These are phyloP conservation scores for Suillus americanus DNA, from an alignment of 768 basidiomycete genomes.

Conservation along the genomic window DNA sequence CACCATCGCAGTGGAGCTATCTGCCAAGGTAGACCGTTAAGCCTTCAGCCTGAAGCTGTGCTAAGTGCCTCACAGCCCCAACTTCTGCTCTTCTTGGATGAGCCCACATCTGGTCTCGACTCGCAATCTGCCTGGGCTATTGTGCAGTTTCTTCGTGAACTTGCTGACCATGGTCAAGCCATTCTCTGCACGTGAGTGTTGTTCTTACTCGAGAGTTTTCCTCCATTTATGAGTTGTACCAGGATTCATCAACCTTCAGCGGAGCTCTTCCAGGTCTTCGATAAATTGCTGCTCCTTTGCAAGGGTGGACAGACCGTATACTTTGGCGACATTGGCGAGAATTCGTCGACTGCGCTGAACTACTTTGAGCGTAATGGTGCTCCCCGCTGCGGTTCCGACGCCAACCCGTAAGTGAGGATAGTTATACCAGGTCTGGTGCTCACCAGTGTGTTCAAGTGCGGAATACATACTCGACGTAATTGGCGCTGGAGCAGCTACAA, in stretches of 20 bases:
- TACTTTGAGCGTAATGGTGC: constrained; percentile 78
- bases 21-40: constrained; percentile 52
- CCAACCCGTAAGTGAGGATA: constrained; percentile 52
- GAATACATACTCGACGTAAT: no score
- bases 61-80: constrained; percentile 47
- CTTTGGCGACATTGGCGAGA: constrained; percentile 64
- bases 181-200: constrained; percentile 80
- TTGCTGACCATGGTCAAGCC: constrained; percentile 80
- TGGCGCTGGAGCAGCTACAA: no score
- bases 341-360: constrained; percentile 59
- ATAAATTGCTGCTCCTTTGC: constrained; percentile 71
- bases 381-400: constrained; percentile 55
- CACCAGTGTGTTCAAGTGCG: no score
- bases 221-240: neutral
- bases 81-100: constrained; percentile 81
- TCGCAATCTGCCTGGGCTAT: constrained; percentile 88
- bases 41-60: no score
- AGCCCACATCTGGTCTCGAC: constrained; percentile 86
- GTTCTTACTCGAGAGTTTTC: neutral
- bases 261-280: constrained; percentile 80
- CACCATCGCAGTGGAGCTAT: constrained; percentile 85
- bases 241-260: constrained; percentile 70
- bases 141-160: constrained; percentile 65
- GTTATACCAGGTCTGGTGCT: no score
- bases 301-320: constrained; percentile 76